phyloP scores from a whole-genome alignment of 2,329 filamentous ascomycete species.

The Colletotrichum lini region DNA sequence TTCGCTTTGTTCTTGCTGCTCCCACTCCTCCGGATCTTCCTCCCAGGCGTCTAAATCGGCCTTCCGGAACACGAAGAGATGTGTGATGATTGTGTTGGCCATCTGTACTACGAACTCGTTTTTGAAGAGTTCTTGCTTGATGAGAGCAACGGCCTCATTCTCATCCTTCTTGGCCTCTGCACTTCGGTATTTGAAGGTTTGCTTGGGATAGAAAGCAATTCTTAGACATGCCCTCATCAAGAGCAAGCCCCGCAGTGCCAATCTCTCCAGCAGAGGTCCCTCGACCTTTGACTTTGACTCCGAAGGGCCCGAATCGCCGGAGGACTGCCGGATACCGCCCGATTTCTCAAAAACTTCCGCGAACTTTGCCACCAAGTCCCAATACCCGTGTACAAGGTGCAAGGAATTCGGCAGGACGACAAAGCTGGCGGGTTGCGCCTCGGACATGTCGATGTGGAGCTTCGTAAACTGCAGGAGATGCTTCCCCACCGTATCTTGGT shows the following conservation, averaged over 20 bases:
- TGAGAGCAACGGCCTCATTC: slow-evolving; percentile 74
- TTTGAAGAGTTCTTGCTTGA: slow-evolving; percentile 83
- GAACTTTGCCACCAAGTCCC: slow-evolving; percentile 84
- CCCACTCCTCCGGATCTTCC: slow-evolving; percentile 96
- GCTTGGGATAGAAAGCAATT: slow-evolving; percentile 85
- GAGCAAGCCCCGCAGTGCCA: slow-evolving; percentile 87
- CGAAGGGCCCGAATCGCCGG: slow-evolving; percentile 49
- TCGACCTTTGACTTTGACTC: slow-evolving; percentile 66
- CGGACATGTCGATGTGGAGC: slow-evolving; percentile 89
- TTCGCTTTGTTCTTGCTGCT: slow-evolving; percentile 87
- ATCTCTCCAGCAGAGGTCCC: slow-evolving; percentile 79
- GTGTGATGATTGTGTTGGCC: slow-evolving; percentile 86
- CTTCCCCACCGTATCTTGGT: slow-evolving; percentile 80
- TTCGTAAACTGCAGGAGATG: slow-evolving; percentile 93
- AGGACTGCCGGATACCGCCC: slow-evolving; percentile 66
- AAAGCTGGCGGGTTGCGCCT: slow-evolving; percentile 85
- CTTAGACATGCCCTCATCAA: slow-evolving; percentile 86
- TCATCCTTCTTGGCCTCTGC: slow-evolving; percentile 83
- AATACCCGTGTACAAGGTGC: slow-evolving; percentile 85
- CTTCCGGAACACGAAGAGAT: slow-evolving; percentile 89
- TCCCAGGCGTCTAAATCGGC: slow-evolving; percentile 93
- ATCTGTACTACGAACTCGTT: slow-evolving; percentile 84
- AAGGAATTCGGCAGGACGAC: slow-evolving; percentile 85
- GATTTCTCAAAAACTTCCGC: slow-evolving; percentile 80
- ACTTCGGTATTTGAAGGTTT: slow-evolving; percentile 87